These are phyloP conservation scores for Neurospora terricola DNA, from an alignment of 495 filamentous ascomycete species.

Conservation along the genomic window DNA sequence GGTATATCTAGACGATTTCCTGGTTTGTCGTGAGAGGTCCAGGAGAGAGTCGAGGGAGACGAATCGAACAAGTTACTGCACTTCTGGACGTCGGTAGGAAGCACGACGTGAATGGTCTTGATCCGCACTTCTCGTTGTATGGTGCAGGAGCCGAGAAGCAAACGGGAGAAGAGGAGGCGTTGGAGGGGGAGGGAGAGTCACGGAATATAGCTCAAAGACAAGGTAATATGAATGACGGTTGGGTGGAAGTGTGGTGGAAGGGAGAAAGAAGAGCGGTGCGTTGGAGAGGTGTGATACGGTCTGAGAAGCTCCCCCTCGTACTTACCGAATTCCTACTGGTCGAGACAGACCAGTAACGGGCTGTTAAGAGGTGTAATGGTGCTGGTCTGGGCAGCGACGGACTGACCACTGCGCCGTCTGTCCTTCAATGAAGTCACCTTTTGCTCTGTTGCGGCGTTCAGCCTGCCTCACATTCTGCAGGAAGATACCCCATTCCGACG, in stretches of 20 bases:
- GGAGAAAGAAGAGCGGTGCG: neutral
- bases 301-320: constrained; percentile 4
- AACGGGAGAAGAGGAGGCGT: neutral
- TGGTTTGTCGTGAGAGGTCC: neutral
- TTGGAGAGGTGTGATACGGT: neutral
- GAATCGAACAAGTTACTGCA: neutral
- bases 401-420: neutral
- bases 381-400: neutral
- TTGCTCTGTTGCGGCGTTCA: constrained; percentile 1
- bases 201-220: neutral
- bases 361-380: neutral
- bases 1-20: neutral
- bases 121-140: neutral
- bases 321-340: neutral
- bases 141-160: neutral
- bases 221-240: neutral
- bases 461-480: neutral
- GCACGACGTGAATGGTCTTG: neutral
- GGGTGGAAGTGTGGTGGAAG: neutral
- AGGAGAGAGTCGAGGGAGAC: neutral
- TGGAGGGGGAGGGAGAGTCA: neutral
- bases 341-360: neutral
- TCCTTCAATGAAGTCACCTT: constrained; percentile 15
- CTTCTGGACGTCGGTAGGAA: neutral
- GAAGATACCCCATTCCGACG: neutral